phyloP scores from a whole-genome alignment of 306 rosid genomes.

The Sicyos edulis region DNA sequence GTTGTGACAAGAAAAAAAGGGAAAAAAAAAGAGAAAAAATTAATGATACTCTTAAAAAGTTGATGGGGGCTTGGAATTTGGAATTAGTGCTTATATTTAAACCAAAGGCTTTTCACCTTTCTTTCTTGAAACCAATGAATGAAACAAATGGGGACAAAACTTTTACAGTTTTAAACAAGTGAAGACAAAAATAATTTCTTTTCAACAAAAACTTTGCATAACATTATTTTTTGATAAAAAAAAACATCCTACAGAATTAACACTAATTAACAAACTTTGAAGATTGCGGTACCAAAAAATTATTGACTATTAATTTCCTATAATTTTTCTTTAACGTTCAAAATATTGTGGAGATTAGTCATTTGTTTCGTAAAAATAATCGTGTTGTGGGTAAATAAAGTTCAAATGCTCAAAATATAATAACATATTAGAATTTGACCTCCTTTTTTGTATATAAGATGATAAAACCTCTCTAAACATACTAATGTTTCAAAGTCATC shows the following conservation, averaged over 20 bases:
- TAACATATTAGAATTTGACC: not conserved
- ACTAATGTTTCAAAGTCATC: not conserved
- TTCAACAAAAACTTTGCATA: too few species aligned
- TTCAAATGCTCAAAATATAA: too few species aligned
- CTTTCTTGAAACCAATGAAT: slow-evolving; percentile 10
- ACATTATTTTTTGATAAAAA: too few species aligned
- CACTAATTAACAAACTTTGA: too few species aligned
- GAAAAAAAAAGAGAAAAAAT: not conserved
- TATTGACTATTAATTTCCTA: too few species aligned
- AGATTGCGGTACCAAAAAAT: too few species aligned
- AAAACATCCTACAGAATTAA: not conserved
- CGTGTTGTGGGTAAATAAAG: too few species aligned
- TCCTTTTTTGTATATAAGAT: not conserved
- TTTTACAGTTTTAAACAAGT: not conserved
- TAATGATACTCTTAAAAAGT: slow-evolving; percentile 9
- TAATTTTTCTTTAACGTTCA: too few species aligned
- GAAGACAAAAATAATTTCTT: not conserved
- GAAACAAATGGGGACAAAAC: slow-evolving; percentile 16
- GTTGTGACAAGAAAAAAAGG: not conserved
- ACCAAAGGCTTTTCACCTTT: not conserved
- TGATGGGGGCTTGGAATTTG: slow-evolving; percentile 22
- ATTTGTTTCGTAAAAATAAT: too few species aligned
- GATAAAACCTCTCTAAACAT: not conserved
- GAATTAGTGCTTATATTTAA: slow-evolving; percentile 13
- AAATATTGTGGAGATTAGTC: too few species aligned